Evolutionary conservation across 1,284 basidiomycete species (phyloP), one percentile per base, ranked within the genome.

Genomic region (Marasmius tenuissimus): DNA sequence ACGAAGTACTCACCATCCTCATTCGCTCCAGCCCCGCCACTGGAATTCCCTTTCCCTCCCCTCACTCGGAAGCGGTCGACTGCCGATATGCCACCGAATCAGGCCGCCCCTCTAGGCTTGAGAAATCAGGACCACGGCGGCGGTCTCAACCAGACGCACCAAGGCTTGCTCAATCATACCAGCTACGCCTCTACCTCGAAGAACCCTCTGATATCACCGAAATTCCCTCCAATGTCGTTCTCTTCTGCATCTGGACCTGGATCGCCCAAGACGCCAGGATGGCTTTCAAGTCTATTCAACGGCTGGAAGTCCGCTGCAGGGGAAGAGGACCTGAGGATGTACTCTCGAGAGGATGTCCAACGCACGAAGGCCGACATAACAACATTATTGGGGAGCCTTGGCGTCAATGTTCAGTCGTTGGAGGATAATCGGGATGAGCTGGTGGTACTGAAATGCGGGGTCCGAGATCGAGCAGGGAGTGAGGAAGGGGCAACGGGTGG

Each of bases 281-380:
- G 90, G 90, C 90, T 92, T 71, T 89, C 89, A 8, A 91, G 87
- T 67, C 76, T 92, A 39, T 92, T 92, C 77, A 87, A 84, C 71
- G 87, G 85, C 65, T 77, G 78, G 38, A 82, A 89, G 70, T 78
- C 81, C 33, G 40, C 61, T 45, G 18, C 73, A 71, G 63, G 74
- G 71, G 50, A 65, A 14, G 86, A 85, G 63, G 52, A 54, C n/a
- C n/a, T 18, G 34, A 80, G 88, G n/a, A 77, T 94, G 18, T 91
- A 88, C 70, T 93, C 92, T 1, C 72, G 78, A 11, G 82, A 89
- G 63, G 84, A 88, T 65, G 75, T 89, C 52, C 72, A 76, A 7
- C 78, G 81, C 40, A 93, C 93, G 11, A 84, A 90, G 35, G 72
- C 78, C 53, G 89, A 91, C 69, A 83, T 86, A 57, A 77, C 84